Evolutionary conservation across 192 early-diverging fungal genomes (phyloP).

Genomic region (Coemansia sp.): DNA sequence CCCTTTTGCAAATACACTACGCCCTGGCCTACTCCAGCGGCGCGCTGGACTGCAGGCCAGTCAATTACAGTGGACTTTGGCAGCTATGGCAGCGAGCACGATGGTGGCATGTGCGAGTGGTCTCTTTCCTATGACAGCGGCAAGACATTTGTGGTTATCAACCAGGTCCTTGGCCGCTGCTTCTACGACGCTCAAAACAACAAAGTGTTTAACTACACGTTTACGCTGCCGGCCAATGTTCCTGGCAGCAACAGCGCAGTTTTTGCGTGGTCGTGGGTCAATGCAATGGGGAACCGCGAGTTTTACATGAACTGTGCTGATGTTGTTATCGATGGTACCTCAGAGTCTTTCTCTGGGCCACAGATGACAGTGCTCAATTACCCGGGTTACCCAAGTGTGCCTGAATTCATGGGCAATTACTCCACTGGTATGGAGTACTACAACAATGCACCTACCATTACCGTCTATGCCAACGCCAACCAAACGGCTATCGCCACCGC

Average conservation of each 20-base stretch:
- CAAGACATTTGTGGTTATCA: constrained; percentile 55
- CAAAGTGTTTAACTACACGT: not conserved
- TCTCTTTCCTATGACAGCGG: constrained; percentile 57
- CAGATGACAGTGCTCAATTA: constrained; percentile 16
- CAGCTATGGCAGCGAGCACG: constrained; percentile 43
- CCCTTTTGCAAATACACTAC: constrained; percentile 33
- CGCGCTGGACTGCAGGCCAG: constrained; percentile 26
- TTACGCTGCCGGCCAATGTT: constrained; percentile 49
- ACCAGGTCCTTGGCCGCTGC: constrained; percentile 16
- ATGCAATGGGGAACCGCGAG: constrained; percentile 57
- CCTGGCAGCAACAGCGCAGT: constrained; percentile 47
- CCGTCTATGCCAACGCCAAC: constrained; percentile 13
- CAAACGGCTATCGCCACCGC: too few species aligned
- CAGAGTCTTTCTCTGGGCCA: constrained; percentile 5
- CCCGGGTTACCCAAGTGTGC: constrained; percentile 35
- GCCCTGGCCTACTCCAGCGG: constrained; percentile 21
- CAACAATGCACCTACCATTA: constrained; percentile 7
- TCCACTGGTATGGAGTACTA: constrained; percentile 8
- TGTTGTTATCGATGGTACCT: constrained; percentile 4
- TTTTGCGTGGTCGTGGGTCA: constrained; percentile 63
- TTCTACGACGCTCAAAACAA: constrained; percentile 16
- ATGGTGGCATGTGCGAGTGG: constrained; percentile 62
- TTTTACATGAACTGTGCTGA: constrained; percentile 38
- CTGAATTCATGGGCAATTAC: constrained; percentile 36
- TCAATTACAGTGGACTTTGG: constrained; percentile 18